Evolutionary conservation across 345 rosid species (phyloP).

Genomic region (Citrus mangshanensis): DNA sequence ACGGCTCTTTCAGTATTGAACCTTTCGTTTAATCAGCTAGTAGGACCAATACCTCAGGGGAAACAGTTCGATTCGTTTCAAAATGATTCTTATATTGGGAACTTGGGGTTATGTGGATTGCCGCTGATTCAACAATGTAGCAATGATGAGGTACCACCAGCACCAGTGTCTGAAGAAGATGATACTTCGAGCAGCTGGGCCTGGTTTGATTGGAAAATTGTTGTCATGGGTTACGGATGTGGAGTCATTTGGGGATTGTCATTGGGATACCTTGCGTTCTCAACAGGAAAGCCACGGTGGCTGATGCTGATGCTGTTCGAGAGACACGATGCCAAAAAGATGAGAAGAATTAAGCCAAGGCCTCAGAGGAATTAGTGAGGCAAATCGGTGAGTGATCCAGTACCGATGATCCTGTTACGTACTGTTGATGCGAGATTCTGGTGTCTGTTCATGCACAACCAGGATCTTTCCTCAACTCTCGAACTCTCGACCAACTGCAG

Average conservation of each 20-base stretch:
- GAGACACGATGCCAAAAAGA: not conserved
- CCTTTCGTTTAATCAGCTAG: not conserved
- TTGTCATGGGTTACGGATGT: not conserved
- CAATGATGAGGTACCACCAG: not conserved
- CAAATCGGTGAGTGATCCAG: not conserved
- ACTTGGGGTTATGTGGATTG: not conserved
- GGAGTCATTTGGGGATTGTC: not conserved
- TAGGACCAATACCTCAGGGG: not conserved
- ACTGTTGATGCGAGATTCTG: no score
- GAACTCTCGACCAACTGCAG: no score
- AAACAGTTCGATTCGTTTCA: not conserved
- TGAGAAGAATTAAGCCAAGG: no score
- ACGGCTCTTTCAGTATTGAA: not conserved
- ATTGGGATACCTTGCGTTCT: conserved; percentile 15
- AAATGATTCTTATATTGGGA: not conserved
- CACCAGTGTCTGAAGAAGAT: not conserved
- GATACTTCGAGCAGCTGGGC: not conserved
- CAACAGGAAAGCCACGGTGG: conserved; percentile 5
- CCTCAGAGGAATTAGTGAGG: not conserved
- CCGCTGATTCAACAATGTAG: not conserved
- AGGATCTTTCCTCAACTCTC: no score
- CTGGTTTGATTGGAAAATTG: not conserved
- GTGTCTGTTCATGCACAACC: no score
- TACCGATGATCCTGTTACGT: no score
- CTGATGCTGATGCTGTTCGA: not conserved